Conservation (phyloP, 2,329 filamentous ascomycete genomes). For the Sporothrix sp. region DNA sequence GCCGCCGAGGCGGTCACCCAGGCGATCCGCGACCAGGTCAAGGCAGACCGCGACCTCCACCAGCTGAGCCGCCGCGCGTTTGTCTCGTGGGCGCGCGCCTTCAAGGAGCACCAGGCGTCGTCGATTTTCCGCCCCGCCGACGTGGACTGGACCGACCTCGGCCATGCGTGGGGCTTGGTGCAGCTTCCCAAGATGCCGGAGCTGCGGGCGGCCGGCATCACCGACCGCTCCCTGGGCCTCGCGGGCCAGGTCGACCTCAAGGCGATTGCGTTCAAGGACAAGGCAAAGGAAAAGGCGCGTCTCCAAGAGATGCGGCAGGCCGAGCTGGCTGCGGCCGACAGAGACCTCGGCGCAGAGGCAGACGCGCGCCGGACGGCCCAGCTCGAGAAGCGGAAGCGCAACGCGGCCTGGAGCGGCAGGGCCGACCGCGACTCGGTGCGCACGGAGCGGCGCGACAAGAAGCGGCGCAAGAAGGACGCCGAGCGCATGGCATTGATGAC, state of each 20-base stretch:
- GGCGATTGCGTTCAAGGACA: slow-evolving; percentile 61
- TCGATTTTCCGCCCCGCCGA: slow-evolving; percentile 81
- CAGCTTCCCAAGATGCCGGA: slow-evolving; percentile 92
- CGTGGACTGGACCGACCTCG: slow-evolving; percentile 76
- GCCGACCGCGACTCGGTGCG: slow-evolving; percentile 55
- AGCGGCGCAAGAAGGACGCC: slow-evolving; percentile 41
- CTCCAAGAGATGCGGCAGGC: slow-evolving; percentile 38
- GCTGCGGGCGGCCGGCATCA: slow-evolving; percentile 57
- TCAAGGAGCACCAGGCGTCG: slow-evolving; percentile 80
- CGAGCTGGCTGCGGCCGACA: slow-evolving; percentile 36
- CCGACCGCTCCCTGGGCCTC: slow-evolving; percentile 53
- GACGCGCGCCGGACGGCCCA: slow-evolving; percentile 25
- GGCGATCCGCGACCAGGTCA: slow-evolving; percentile 28
- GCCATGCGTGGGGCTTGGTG: slow-evolving; percentile 74
- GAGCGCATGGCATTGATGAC: slow-evolving; percentile 56
- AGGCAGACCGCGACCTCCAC: slow-evolving; percentile 56
- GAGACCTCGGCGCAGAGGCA: slow-evolving; percentile 25
- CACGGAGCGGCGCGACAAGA: slow-evolving; percentile 28
- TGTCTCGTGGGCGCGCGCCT: slow-evolving; percentile 85
- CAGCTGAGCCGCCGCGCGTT: slow-evolving; percentile 88
- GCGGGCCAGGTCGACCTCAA: slow-evolving; percentile 57
- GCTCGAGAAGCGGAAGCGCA: slow-evolving; percentile 44
- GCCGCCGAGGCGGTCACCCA: slow-evolving; percentile 41
- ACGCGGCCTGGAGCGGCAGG: slow-evolving; percentile 66
- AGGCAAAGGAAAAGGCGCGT: slow-evolving; percentile 56